Evolutionary conservation across 805 yeast species (phyloP), one percentile per base, ranked within the genome.

Genomic region (Candida orba): DNA sequence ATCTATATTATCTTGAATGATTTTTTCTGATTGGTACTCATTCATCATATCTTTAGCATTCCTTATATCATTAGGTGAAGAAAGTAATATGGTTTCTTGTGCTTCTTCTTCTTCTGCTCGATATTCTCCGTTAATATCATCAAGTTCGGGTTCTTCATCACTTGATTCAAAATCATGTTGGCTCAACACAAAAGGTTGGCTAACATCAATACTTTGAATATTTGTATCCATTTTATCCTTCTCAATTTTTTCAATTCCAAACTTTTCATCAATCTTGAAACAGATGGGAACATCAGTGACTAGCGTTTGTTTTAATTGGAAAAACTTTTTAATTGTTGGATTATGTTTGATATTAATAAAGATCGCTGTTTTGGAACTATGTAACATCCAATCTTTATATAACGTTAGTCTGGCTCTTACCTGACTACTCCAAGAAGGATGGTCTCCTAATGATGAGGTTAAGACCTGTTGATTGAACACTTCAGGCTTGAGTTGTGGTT

Each of bases 361-460:
- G 2, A 40, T 48, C 0, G 47, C 55, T 2, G 50, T 40, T 9
- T 38, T 34, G 29, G 18, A n/a, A 10, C 18, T 20, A 7, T 47
- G 44, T 4, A 20, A 4, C 29, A 27, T 27, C 57, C 56, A 56
- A 36, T 57, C 62, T 35, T 43, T 54, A 36, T 56, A 57, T 5
- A 56, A 35, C 41, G 50, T 34, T 6, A 57, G 25, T 31, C 60
- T 35, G 17, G 57, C 53, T 18, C 53, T 35, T 8, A 57, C 35
- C 31, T 40, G 42, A 0, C 46, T 34, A 13, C 32, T 32, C 59
- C 60, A 56, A 1, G 47, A 39, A 6, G 50, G 49, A 34, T 52
- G 47, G 8, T 52, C 51, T 2, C 58, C 57, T 20, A 57, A 36
- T 6, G 52, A 41, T 2, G 58, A 52, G 1, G 42, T 47, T 27